These are phyloP conservation scores for Parietichytrium sp. DNA, from an alignment of 108 stramenopile species.

Conservation along the genomic window DNA sequence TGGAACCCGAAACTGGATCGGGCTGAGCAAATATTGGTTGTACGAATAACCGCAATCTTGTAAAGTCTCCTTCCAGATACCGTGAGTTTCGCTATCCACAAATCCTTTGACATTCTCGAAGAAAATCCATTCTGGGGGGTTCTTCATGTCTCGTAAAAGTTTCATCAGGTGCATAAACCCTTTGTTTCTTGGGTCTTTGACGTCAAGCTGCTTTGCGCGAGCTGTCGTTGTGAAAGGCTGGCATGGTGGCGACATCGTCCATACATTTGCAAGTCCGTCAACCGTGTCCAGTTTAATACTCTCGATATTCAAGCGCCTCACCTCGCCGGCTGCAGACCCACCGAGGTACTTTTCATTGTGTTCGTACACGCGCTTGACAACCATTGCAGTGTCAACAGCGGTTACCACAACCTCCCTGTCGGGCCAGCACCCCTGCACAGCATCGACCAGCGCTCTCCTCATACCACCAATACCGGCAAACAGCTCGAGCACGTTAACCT, in stretches of 20 bases:
- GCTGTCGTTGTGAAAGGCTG: constrained; percentile 15
- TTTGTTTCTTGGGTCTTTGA: not conserved
- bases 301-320: not conserved
- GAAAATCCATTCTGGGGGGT: constrained; percentile 9
- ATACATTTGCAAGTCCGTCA: constrained; percentile 7
- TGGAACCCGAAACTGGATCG: constrained; percentile 31
- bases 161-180: constrained; percentile 8
- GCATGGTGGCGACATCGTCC: constrained; percentile 36
- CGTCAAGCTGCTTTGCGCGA: constrained; percentile 6
- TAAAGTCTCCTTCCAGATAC: not conserved
- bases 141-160: not conserved
- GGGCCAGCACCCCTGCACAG: not conserved
- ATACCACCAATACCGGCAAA: constrained; percentile 25
- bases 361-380: not conserved
- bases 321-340: no score
- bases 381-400: not conserved
- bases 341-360: constrained; percentile 13
- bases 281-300: not conserved
- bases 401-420: not conserved
- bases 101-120: constrained; percentile 18
- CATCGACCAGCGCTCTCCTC: not conserved
- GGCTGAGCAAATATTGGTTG: not conserved
- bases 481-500: not conserved
- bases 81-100: not conserved
- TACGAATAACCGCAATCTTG: not conserved